phyloP scores from a whole-genome alignment of 116 monocot genomes.

The Zostera marina region DNA sequence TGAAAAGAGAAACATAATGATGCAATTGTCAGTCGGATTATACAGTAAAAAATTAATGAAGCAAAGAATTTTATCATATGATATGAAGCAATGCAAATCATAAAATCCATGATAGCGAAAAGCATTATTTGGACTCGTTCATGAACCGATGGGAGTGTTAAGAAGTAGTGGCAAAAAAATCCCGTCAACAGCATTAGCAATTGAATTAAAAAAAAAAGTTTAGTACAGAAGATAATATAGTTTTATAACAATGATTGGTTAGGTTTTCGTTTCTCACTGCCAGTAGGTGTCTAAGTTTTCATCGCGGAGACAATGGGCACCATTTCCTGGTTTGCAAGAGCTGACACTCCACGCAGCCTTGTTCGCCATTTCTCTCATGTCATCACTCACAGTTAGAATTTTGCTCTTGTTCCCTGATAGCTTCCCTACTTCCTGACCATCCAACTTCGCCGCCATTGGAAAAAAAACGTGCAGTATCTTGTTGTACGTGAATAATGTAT shows the following conservation, averaged over 20 bases:
- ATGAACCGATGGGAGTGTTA: too few species aligned
- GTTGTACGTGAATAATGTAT: too few species aligned
- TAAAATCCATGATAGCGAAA: too few species aligned
- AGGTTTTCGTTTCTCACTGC: conserved; percentile 33
- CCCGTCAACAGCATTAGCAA: not conserved
- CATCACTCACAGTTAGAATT: conserved; percentile 44
- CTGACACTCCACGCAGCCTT: conserved; percentile 94
- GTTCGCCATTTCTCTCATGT: conserved; percentile 75
- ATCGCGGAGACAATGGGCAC: conserved; percentile 65
- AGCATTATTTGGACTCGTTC: too few species aligned
- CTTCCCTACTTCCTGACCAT: conserved; percentile 52
- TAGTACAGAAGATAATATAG: not conserved
- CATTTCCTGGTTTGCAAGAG: conserved; percentile 90
- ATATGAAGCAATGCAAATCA: too few species aligned
- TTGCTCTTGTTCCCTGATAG: conserved; percentile 28
- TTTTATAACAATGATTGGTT: not conserved
- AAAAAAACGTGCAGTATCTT: too few species aligned
- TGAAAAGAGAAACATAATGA: too few species aligned
- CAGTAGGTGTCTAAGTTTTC: conserved; percentile 93
- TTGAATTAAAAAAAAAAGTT: not conserved
- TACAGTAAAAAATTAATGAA: too few species aligned
- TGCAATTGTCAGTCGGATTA: too few species aligned
- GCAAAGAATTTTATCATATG: too few species aligned
- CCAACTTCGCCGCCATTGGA: conserved; percentile 55
- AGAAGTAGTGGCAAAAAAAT: too few species aligned